Conservation (phyloP, 2,329 filamentous ascomycete genomes). For the Scedosporium apiospermum region DNA sequence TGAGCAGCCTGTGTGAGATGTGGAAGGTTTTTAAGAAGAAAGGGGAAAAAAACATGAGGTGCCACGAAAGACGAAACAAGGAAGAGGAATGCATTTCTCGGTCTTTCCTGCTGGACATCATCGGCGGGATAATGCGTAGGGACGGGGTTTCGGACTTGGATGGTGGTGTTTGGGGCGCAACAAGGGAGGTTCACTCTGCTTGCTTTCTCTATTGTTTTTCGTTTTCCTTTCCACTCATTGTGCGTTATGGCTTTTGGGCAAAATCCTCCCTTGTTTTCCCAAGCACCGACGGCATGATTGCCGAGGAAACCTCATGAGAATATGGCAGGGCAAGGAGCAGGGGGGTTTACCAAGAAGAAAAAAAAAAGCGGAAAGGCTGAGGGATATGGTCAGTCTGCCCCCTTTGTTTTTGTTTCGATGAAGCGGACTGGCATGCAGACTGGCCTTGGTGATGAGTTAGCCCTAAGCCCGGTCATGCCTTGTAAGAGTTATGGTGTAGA, state of each 20-base stretch:
- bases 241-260: neutral
- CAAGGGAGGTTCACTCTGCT: neutral
- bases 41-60: neutral
- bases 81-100: neutral
- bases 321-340: neutral
- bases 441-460: neutral
- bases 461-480: neutral
- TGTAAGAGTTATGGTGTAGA: conserved; percentile 1
- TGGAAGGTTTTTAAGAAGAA: neutral
- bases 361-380: neutral
- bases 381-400: neutral
- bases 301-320: neutral
- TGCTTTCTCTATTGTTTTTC: neutral
- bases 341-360: neutral
- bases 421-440: neutral
- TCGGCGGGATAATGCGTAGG: neutral
- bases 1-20: neutral
- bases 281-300: neutral
- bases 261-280: neutral
- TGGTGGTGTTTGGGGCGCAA: neutral
- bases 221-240: neutral
- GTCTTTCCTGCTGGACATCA: neutral
- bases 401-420: neutral
- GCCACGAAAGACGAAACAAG: neutral
- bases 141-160: neutral